These are phyloP conservation scores for Fusarium bactridioides DNA, from an alignment of 2,329 filamentous ascomycete species.

Conservation along the genomic window DNA sequence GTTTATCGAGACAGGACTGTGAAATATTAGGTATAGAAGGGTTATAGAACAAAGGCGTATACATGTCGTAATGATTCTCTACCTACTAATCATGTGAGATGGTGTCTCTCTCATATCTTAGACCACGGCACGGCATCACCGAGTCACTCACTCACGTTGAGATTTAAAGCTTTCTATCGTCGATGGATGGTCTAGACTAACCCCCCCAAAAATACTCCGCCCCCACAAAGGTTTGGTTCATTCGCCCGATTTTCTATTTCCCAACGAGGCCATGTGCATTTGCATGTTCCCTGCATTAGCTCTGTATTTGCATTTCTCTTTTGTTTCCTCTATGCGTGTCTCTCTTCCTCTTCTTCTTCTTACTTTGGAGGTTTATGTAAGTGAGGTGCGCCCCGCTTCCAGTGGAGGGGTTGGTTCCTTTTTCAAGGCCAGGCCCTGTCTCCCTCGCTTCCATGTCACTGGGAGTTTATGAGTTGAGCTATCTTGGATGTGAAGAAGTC, in stretches of 20 bases:
- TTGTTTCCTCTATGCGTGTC: background rate
- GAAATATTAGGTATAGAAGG: background rate
- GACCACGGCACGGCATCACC: background rate
- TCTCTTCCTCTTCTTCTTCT: too few relatives aligned
- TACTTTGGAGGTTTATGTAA: conserved; percentile 5
- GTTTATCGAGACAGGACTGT: background rate
- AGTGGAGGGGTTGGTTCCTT: background rate
- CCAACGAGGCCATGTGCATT: conserved; percentile 23
- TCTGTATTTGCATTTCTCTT: background rate
- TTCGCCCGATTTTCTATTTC: conserved; percentile 13
- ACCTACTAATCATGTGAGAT: background rate
- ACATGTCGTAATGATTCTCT: background rate
- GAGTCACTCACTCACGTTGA: background rate
- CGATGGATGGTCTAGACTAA: background rate
- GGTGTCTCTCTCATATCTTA: background rate
- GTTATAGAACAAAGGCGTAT: background rate
- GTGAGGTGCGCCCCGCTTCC: conserved; percentile 7
- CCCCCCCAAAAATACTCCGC: background rate
- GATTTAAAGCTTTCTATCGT: background rate
- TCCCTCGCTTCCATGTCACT: background rate
- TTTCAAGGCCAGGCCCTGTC: background rate
- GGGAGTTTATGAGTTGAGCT: conserved; percentile 4
- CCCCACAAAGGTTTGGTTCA: conserved; percentile 5
- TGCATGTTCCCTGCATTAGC: conserved; percentile 20
- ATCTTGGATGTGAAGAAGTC: background rate